phyloP scores from a whole-genome alignment of 2,329 filamentous ascomycete species.

The Alternaria rosae region DNA sequence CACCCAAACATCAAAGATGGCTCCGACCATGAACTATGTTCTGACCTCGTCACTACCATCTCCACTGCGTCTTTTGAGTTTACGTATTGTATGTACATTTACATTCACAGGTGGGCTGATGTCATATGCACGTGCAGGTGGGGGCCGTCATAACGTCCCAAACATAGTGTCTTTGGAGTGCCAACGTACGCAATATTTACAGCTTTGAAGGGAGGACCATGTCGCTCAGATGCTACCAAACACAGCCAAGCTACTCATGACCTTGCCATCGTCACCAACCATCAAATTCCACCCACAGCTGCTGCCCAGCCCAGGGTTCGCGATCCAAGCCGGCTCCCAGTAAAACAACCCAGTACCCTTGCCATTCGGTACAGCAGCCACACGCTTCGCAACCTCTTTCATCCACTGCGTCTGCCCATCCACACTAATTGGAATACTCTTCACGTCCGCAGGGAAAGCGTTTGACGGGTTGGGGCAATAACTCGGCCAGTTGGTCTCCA shows the following conservation, averaged over 20 bases:
- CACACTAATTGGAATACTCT: constrained; percentile 66
- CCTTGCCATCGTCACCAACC: constrained; percentile 64
- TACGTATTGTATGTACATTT: neutral
- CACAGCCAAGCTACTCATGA: constrained; percentile 64
- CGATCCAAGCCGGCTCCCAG: constrained; percentile 77
- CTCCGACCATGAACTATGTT: constrained; percentile 27
- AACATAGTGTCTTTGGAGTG: neutral
- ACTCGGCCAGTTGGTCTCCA: constrained; percentile 74
- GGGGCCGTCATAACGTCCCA: neutral
- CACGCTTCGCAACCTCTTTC: constrained; percentile 64
- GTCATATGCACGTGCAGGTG: neutral
- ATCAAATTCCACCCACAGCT: constrained; percentile 71
- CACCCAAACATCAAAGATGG: constrained; percentile 41
- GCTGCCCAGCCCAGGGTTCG: constrained; percentile 70
- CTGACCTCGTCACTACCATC: neutral
- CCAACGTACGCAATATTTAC: constrained; percentile 9
- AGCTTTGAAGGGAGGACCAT: neutral
- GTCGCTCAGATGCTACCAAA: constrained; percentile 56
- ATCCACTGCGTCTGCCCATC: constrained; percentile 70
- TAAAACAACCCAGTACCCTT: constrained; percentile 68
- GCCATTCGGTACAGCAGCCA: constrained; percentile 62
- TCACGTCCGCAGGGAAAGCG: constrained; percentile 67
- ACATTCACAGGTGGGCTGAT: neutral
- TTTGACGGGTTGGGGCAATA: constrained; percentile 66
- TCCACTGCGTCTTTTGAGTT: neutral